phyloP scores from a whole-genome alignment of 2,329 filamentous ascomycete species.

The Magnaporthiopsis incrustans region DNA sequence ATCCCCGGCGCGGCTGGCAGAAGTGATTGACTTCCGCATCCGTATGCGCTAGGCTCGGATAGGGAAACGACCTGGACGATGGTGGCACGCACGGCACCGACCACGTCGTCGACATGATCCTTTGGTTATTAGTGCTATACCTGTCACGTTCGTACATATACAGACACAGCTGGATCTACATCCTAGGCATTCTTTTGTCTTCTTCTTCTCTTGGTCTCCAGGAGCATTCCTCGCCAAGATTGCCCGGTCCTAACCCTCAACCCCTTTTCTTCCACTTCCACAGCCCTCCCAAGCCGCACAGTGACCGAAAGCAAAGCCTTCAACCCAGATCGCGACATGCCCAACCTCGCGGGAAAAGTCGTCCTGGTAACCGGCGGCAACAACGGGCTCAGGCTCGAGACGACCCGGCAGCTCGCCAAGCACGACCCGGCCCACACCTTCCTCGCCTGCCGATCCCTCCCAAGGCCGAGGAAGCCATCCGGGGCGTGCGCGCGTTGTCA shows the following conservation, averaged over 20 bases:
- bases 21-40: background rate
- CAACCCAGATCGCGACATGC: constrained; percentile 26
- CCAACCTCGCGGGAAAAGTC: constrained; percentile 29
- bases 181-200: too few species aligned
- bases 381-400: constrained; percentile 37
- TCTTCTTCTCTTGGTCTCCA: too few species aligned
- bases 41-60: background rate
- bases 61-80: background rate
- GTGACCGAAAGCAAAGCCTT: constrained; percentile 14
- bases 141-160: too few species aligned
- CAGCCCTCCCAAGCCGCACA: background rate
- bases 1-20: too few species aligned
- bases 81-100: too few species aligned
- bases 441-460: constrained; percentile 29
- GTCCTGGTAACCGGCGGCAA: constrained; percentile 42
- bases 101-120: too few species aligned
- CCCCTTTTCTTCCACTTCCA: background rate
- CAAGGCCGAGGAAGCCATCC: constrained; percentile 26
- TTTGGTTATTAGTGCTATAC: too few species aligned
- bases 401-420: constrained; percentile 31
- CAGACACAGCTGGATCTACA: too few species aligned
- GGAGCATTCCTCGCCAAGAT: too few species aligned
- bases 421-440: constrained; percentile 26
- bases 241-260: too few species aligned
- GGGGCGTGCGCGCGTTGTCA: constrained; percentile 22